Evolutionary conservation across 768 basidiomycete species (phyloP).

Genomic region (Lentinula guzmanii): DNA sequence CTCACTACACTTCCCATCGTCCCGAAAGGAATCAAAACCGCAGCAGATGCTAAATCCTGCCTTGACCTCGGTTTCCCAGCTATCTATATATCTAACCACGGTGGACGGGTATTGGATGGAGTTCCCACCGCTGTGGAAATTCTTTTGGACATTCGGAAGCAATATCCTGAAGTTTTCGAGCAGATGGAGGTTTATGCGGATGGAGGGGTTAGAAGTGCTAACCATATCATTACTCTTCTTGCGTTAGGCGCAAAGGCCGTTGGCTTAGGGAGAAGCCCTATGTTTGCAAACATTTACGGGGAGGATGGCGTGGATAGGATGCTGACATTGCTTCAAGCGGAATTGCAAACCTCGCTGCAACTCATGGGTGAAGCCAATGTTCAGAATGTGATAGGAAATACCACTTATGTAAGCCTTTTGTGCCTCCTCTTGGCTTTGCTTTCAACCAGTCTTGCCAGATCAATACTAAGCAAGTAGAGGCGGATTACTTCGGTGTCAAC

Average conservation of each 20-base stretch:
- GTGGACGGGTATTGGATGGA: constrained; percentile 32
- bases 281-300: constrained; percentile 33
- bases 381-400: constrained; percentile 9
- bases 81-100: constrained; percentile 33
- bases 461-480: constrained; percentile 5
- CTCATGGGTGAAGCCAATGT: constrained; percentile 19
- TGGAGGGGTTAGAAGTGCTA: constrained; percentile 39
- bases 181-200: constrained; percentile 37
- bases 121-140: constrained; percentile 30
- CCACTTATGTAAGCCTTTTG: constrained; percentile 13
- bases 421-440: not conserved
- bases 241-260: constrained; percentile 35
- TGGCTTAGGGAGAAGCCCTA: constrained; percentile 30
- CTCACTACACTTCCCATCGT: constrained; percentile 21
- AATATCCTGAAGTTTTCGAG: constrained; percentile 31
- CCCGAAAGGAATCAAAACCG: constrained; percentile 23
- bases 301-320: constrained; percentile 22
- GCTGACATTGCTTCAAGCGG: constrained; percentile 14
- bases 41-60: constrained; percentile 25
- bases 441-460: not conserved
- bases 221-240: constrained; percentile 36
- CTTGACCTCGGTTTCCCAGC: constrained; percentile 30
- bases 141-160: constrained; percentile 30
- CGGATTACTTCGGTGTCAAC: not conserved
- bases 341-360: constrained; percentile 17